These are phyloP conservation scores for Pueraria montana DNA, from an alignment of 306 rosid species.

Conservation along the genomic window DNA sequence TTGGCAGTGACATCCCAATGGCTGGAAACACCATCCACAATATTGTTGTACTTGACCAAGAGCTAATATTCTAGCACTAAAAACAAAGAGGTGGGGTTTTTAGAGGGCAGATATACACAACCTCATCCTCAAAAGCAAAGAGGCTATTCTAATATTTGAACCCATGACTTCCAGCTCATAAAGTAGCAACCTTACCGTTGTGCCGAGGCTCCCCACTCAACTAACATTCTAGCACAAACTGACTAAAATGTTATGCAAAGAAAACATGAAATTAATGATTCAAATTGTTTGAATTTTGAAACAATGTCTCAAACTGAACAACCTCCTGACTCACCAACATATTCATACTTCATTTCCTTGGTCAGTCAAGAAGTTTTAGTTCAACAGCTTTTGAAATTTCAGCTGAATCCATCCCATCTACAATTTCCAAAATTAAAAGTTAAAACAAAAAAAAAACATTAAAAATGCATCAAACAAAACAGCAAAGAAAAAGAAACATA, in stretches of 20 bases:
- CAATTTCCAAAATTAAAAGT: slow-evolving; percentile 15
- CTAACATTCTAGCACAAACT: background rate
- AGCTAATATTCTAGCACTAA: slow-evolving; percentile 1
- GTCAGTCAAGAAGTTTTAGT: slow-evolving; percentile 55
- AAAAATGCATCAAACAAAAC: slow-evolving; percentile 8
- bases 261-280: background rate
- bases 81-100: background rate
- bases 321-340: slow-evolving; percentile 57
- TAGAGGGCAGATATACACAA: background rate
- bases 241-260: background rate
- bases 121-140: background rate
- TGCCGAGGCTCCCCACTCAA: background rate
- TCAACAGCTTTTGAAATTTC: slow-evolving; percentile 44
- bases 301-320: background rate
- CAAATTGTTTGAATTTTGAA: background rate
- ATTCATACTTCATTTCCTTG: slow-evolving; percentile 51
- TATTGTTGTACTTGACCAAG: background rate
- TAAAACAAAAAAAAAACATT: background rate
- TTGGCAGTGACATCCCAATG: too few species aligned
- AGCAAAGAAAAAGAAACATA: background rate
- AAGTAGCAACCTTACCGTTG: background rate
- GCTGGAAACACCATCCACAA: too few species aligned
- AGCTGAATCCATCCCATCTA: slow-evolving; percentile 56
- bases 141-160: background rate
- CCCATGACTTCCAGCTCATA: background rate